Base-by-base conservation (phyloP, 2,329 filamentous ascomycete species). In the Cercospora sesami region DNA sequence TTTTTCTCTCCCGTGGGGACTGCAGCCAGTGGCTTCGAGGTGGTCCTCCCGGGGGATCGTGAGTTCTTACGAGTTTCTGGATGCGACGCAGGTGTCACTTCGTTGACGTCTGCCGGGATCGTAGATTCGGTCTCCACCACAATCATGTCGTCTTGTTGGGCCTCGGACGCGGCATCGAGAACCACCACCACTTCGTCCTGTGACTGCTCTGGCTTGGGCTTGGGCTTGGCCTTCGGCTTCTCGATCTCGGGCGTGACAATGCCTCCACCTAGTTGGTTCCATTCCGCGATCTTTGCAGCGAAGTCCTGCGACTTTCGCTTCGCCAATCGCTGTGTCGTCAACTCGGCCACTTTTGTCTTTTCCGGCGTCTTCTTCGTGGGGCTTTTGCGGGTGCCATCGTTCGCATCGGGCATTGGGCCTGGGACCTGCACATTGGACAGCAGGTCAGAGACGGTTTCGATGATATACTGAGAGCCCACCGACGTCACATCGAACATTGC, bases 251-350 rank as follows among this genome's bases (percentile, higher is more conserved):
- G 31, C 14, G 30, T 33, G 53, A 68, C 71, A 5, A 76, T 68
- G 4, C 73, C 75, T 58, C 73, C 76, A 23, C 74, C 76, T 28
- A 71, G 69, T 53, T 72, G 63, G 39, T 77, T 76, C 77, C 77
- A 78, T 10, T 74, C 75, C 26, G 73, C 69, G 33, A 78, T 77
- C 71, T 78, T 78, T 31, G 71, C 65, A 36, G 69, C 70, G 60
- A 77, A 78, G 60, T 77, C 76, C 68, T 78, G 77, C 68, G 75
- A 77, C 48, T 69, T 72, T 61, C 70, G 72, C 65, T 67, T 72
- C 12, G 75, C 75, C 57, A 78, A 61, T 42, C 70, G 69, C 60
- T 65, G 63, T 9, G 67, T 65, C 67, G 67, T 60, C 71, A 78
- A 66, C 45, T 77, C 70, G 66, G 63, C 75, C 16, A 57, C 62